Base-by-base conservation (phyloP, 176 grass and related monocot genomes). In the Musa troglodytarum region DNA sequence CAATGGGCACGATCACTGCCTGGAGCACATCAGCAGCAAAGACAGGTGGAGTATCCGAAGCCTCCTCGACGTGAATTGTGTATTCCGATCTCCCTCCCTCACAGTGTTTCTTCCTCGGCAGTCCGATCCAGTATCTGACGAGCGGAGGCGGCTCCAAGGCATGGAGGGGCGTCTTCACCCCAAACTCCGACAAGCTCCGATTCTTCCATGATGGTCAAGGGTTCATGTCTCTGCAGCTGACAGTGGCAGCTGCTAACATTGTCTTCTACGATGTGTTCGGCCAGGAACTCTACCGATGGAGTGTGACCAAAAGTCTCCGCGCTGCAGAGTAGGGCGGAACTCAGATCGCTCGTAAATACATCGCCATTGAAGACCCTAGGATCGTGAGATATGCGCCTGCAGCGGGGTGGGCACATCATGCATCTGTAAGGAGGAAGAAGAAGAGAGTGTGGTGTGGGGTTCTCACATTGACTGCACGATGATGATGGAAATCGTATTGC, bases 131-230 rank as follows among this genome's bases (percentile, higher is more conserved):
- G 55, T 96, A 96, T 80, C 84, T 96, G 75, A 96, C 87, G 19
- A 96, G 90, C 9, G 87, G 93, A 83, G 93, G 83, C 0, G 87
- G 93, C 56, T 96, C 93, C 5, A 96, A 85, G 76, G 87, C 93
- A 74, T 90, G 93, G 93, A 87, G 93, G 67, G 84, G 86, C 77
- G 65, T 81, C 79, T 81, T 83, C 73, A 85, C 74, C 64, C 75
- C 81, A 80, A 96, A 92, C 58, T 50, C 76, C 10, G 87, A 96
- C 56, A 86, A 76, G n/a, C 87, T 96, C 52, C 54, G 16, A 20
- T 96, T 96, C 77, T 96, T 96, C 74, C 88, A 96, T 22, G 90
- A 96, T 19, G 90, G 90, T 14, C 93, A 96, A 81, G 90, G 93
- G 15, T 96, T 92, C 81, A 92, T 90, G 87, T 90, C 93, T 54